Base-by-base conservation (phyloP, 495 filamentous ascomycete genomes). In the Monascus purpureus region DNA sequence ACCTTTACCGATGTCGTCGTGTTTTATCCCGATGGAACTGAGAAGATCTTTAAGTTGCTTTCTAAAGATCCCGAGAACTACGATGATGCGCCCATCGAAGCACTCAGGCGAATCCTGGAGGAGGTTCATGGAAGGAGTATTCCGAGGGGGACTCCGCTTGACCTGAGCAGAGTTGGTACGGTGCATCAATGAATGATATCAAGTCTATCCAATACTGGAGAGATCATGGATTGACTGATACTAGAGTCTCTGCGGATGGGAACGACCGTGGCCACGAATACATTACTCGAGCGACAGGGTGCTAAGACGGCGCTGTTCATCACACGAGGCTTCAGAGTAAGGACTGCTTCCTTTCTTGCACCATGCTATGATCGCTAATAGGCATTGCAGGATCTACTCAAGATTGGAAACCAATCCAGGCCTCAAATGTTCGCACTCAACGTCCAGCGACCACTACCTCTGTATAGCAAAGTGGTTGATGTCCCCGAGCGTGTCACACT, bases 271-370 rank as follows among this genome's bases (percentile, higher is more conserved):
- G 81, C 80, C 2, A 87, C 81, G 4, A 86, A 87, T 43, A 81
- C 81, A 17, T 53, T 95, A 29, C 64, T 95, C 0, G 87, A 95
- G 52, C 58, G 87, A 23, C 94, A 95, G 55, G 87, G 87, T 2
- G 84, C 92, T 55, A 72, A 68, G 43, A 83, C 85, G 42, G 87
- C 80, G 3, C 65, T 95, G 46, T 68, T 93, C 4, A 80, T 88
- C 12, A 93, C 80, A 3, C 75, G 79, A 43, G 86, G 86, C 0
- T 95, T 95, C 61, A 76, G n/a, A n/a, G n/a, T n/a, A n/a, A n/a
- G n/a, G n/a, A n/a, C n/a, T n/a, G n/a, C n/a, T n/a, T n/a, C n/a
- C n/a, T n/a, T n/a, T n/a, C n/a, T n/a, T n/a, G n/a, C n/a, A n/a
- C n/a, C n/a, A n/a, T n/a, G n/a, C n/a, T n/a, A n/a, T n/a, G n/a